phyloP scores from a whole-genome alignment of 2,329 filamentous ascomycete species.

The Myriosclerotinia duriaeana region DNA sequence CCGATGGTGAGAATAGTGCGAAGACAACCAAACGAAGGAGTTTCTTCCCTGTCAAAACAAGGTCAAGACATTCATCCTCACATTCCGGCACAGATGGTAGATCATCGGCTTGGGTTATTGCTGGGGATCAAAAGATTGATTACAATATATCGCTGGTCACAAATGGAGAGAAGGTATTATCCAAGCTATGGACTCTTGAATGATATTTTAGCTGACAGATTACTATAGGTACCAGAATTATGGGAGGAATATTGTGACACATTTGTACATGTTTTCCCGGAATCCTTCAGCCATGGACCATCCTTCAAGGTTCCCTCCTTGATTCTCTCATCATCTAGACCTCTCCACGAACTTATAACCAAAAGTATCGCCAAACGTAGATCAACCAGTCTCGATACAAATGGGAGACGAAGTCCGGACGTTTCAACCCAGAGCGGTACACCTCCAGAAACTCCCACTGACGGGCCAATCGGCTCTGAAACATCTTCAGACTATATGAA shows the following conservation, averaged over 20 bases:
- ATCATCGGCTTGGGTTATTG: constrained; percentile 24
- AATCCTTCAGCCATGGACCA: constrained; percentile 50
- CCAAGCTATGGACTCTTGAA: background rate
- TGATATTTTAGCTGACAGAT: background rate
- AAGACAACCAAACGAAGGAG: constrained; percentile 19
- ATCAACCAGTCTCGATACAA: constrained; percentile 46
- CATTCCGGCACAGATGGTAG: constrained; percentile 14
- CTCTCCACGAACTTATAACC: constrained; percentile 23
- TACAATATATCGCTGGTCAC: constrained; percentile 22
- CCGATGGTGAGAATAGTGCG: constrained; percentile 15
- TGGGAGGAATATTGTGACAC: constrained; percentile 63
- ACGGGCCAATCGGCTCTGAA: constrained; percentile 25
- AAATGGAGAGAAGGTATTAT: constrained; percentile 17
- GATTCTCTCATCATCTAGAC: constrained; percentile 19
- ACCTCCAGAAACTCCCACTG: constrained; percentile 41
- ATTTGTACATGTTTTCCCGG: constrained; percentile 57
- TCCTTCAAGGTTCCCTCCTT: constrained; percentile 56
- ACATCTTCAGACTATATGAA: constrained; percentile 32
- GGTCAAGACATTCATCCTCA: constrained; percentile 14
- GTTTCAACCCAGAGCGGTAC: constrained; percentile 39
- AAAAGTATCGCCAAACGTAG: constrained; percentile 30
- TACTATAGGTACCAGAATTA: constrained; percentile 60
- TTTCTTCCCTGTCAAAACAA: constrained; percentile 16
- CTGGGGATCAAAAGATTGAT: constrained; percentile 21
- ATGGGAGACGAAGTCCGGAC: constrained; percentile 43